Conservation (phyloP, 768 basidiomycete genomes). For the Strobilomyces confusus region DNA sequence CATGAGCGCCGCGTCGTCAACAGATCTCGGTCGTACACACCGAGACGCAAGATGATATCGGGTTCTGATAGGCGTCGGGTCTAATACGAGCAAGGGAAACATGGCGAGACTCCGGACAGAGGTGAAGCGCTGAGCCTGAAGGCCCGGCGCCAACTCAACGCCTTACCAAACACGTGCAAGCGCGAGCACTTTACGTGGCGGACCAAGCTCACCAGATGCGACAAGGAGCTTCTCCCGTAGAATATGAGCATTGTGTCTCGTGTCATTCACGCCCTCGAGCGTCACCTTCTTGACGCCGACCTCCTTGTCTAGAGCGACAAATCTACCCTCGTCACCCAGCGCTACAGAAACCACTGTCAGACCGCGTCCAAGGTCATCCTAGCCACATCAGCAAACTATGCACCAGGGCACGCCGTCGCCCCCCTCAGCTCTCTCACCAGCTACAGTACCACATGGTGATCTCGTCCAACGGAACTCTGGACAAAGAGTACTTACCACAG, state of each 20-base stretch:
- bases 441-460: constrained; percentile 86
- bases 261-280: constrained; percentile 59
- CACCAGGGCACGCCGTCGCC: constrained; percentile 52
- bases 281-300: constrained; percentile 50
- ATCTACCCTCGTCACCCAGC: constrained; percentile 66
- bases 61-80: too few relatives aligned
- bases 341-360: constrained; percentile 74
- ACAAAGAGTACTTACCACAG: constrained; percentile 80
- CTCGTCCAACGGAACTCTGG: too few relatives aligned
- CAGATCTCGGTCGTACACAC: too few relatives aligned
- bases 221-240: constrained; percentile 77
- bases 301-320: constrained; percentile 58
- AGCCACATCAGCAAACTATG: constrained; percentile 72
- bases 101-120: too few relatives aligned
- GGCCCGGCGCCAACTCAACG: too few relatives aligned
- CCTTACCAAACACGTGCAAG: constrained; percentile 73
- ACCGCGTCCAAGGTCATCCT: constrained; percentile 56
- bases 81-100: too few relatives aligned
- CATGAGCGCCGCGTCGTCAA: too few relatives aligned
- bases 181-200: too few relatives aligned
- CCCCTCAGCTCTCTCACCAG: constrained; percentile 71
- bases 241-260: constrained; percentile 55
- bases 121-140: too few relatives aligned
- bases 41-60: too few relatives aligned
- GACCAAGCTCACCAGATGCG: constrained; percentile 76